Conservation (phyloP, 2,329 filamentous ascomycete species). For the Mycogone perniciosa region DNA sequence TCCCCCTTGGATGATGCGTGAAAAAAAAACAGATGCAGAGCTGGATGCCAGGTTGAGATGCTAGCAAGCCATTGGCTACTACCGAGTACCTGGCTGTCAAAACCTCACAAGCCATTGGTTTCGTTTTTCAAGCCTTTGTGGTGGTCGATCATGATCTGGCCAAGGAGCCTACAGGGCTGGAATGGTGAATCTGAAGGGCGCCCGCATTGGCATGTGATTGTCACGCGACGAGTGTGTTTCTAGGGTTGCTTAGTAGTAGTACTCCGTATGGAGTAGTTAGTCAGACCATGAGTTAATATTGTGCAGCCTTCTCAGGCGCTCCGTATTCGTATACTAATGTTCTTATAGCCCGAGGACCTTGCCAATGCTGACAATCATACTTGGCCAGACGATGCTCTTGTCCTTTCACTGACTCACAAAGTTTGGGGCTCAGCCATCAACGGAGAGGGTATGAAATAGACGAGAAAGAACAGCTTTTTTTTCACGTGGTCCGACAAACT, state of each 20-base stretch:
- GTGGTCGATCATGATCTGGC: no score
- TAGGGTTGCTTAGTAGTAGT: background rate
- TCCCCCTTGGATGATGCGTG: no score
- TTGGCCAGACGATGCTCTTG: conserved; percentile 5
- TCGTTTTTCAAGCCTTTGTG: no score
- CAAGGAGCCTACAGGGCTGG: no score
- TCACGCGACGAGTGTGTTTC: conserved; percentile 5
- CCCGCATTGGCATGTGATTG: conserved; percentile 11
- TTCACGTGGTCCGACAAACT: background rate
- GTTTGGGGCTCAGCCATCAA: conserved; percentile 3
- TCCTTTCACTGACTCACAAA: conserved; percentile 1
- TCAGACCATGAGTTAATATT: background rate
- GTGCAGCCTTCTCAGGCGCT: background rate
- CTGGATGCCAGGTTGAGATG: no score
- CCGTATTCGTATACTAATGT: background rate
- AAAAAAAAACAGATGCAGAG: no score
- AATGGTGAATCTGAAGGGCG: no score
- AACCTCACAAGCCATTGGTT: no score
- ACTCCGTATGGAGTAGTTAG: background rate
- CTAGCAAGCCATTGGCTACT: no score
- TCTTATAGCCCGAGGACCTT: background rate
- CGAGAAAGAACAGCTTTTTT: background rate
- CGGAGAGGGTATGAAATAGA: background rate
- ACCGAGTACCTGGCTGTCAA: no score
- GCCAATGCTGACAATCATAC: conserved; percentile 9